Evolutionary conservation across 768 basidiomycete species (phyloP).

Genomic region (Butyriboletus loyo): DNA sequence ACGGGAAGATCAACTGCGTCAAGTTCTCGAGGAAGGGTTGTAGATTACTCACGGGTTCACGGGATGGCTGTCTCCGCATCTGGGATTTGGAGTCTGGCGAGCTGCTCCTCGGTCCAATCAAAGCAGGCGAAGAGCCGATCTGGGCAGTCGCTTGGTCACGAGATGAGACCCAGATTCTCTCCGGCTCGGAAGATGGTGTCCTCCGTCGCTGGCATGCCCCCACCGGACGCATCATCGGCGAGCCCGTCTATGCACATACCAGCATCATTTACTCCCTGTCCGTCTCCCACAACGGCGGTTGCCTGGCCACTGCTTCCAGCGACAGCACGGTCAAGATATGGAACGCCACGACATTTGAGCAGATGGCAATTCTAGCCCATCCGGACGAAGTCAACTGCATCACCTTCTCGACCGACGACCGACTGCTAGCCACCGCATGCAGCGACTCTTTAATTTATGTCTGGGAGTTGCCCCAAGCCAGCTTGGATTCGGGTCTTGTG

Average conservation of each 20-base stretch:
- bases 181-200: conserved; percentile 22
- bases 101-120: conserved; percentile 27
- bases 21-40: conserved; percentile 24
- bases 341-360: conserved; percentile 26
- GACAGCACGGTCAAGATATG: conserved; percentile 30
- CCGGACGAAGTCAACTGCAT: conserved; percentile 28
- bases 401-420: conserved; percentile 30
- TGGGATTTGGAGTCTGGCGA: conserved; percentile 27
- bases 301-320: conserved; percentile 28
- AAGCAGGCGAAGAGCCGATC: conserved; percentile 19
- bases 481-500: conserved; percentile 28
- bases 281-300: conserved; percentile 27
- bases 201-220: conserved; percentile 25
- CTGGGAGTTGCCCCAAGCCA: conserved; percentile 30
- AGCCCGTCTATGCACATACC: conserved; percentile 20
- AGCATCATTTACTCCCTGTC: conserved; percentile 28
- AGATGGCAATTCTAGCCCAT: conserved; percentile 21
- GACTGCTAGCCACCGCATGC: conserved; percentile 31
- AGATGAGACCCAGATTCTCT: conserved; percentile 27
- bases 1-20: conserved; percentile 27
- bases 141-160: conserved; percentile 32
- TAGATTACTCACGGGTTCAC: conserved; percentile 29
- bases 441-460: conserved; percentile 29
- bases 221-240: conserved; percentile 21
- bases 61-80: conserved; percentile 27